phyloP scores from a whole-genome alignment of 2,329 filamentous ascomycete species.

The Phoma herbarum region DNA sequence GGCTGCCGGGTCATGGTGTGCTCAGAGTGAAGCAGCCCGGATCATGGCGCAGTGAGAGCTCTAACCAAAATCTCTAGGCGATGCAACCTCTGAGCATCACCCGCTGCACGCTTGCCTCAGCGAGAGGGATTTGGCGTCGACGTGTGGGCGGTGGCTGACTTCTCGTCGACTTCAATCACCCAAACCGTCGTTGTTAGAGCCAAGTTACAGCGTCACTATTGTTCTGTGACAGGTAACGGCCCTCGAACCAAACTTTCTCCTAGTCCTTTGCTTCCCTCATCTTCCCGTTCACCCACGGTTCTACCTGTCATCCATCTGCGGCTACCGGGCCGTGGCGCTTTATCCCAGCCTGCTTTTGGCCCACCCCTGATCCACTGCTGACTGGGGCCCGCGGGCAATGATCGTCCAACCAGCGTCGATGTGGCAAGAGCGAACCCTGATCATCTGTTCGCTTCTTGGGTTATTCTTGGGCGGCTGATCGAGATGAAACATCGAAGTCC shows the following conservation, averaged over 20 bases:
- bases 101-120: slow-evolving; percentile 27
- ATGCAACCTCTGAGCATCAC: slow-evolving; percentile 41
- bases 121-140: slow-evolving; percentile 26
- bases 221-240: slow-evolving; percentile 50
- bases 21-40: slow-evolving; percentile 37
- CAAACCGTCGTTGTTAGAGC: slow-evolving; percentile 23
- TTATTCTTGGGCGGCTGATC: slow-evolving; percentile 49
- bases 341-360: slow-evolving; percentile 37
- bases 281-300: slow-evolving; percentile 32
- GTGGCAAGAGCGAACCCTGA: slow-evolving; percentile 44
- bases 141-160: slow-evolving; percentile 25
- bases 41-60: slow-evolving; percentile 41
- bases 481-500: slow-evolving; percentile 53
- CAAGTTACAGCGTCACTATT: slow-evolving; percentile 29
- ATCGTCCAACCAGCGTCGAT: slow-evolving; percentile 35
- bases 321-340: slow-evolving; percentile 47
- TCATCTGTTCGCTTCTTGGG: slow-evolving; percentile 50
- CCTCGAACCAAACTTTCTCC: slow-evolving; percentile 26
- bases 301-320: slow-evolving; percentile 39
- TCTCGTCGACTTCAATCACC: slow-evolving; percentile 22
- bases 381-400: slow-evolving; percentile 39
- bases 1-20: slow-evolving; percentile 40
- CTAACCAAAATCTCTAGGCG: slow-evolving; percentile 35
- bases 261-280: slow-evolving; percentile 26
- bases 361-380: slow-evolving; percentile 34